A percentile compares a stretch with the other conserved stretches of the same genome.
These are phyloP conservation scores for Suhomyces canberraensis DNA, from an alignment of 805 yeast genomes.

Conservation along the genomic window DNA sequence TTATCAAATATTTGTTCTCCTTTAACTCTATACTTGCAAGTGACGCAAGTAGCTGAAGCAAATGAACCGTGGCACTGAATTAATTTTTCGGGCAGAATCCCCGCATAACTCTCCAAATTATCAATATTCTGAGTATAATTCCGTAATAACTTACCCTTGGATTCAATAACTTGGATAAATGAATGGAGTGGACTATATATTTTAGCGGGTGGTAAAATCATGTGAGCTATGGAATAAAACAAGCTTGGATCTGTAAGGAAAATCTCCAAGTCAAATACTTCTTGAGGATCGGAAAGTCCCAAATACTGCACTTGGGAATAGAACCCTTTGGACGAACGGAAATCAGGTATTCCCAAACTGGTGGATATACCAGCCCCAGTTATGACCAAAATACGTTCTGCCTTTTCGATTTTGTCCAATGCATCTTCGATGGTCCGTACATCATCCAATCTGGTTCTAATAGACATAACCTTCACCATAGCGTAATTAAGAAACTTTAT, in stretches of 20 bases:
- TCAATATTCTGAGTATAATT: slow-evolving; percentile 47
- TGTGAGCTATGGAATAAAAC: slow-evolving; percentile 42
- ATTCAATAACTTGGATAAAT: slow-evolving; percentile 55
- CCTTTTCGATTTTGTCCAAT: slow-evolving; percentile 47
- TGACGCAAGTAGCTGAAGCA: slow-evolving; percentile 79
- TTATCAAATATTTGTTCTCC: slow-evolving; percentile 64
- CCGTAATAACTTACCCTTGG: slow-evolving; percentile 35
- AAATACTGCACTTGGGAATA: slow-evolving; percentile 51
- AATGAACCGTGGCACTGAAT: slow-evolving; percentile 89
- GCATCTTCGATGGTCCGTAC: slow-evolving; percentile 61
- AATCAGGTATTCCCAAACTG: slow-evolving; percentile 44
- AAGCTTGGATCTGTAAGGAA: slow-evolving; percentile 37
- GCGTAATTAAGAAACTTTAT: slow-evolving; percentile 59
- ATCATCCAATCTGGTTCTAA: slow-evolving; percentile 52
- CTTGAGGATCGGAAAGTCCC: slow-evolving; percentile 43
- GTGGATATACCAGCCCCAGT: slow-evolving; percentile 48
- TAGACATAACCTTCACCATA: slow-evolving; percentile 56
- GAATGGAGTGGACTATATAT: slow-evolving; percentile 57
- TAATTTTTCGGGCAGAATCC: slow-evolving; percentile 50
- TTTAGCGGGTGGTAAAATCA: slow-evolving; percentile 41
- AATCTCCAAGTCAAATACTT: slow-evolving; percentile 39
- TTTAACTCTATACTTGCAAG: slow-evolving; percentile 63
- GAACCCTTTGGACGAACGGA: slow-evolving; percentile 56
- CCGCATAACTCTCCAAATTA: slow-evolving; percentile 47
- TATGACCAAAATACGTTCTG: slow-evolving; percentile 42